phyloP scores from a whole-genome alignment of 768 basidiomycete species.

The Trametes elegans region DNA sequence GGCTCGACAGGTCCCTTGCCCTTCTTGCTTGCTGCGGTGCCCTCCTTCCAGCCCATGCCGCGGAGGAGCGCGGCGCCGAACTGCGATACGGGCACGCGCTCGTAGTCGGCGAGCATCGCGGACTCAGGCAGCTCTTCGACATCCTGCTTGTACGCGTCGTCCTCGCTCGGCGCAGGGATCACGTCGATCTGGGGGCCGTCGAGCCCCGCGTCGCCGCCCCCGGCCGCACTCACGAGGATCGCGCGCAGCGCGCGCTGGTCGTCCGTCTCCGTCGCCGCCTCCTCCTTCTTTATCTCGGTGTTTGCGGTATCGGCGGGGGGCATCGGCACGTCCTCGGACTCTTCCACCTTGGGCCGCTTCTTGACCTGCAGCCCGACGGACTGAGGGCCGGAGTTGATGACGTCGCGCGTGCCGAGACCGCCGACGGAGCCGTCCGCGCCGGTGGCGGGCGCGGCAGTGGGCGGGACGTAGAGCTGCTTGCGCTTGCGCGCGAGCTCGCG shows the following conservation, averaged over 20 bases:
- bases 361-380: constrained; percentile 62
- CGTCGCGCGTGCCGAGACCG: constrained; percentile 69
- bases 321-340: constrained; percentile 22
- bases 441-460: constrained; percentile 50
- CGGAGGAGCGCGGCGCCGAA: constrained; percentile 92
- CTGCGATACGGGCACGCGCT: constrained; percentile 84
- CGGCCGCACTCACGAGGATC: constrained; percentile 57
- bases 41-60: constrained; percentile 97
- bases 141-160: constrained; percentile 84
- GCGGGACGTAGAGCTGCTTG: constrained; percentile 64
- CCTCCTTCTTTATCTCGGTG: constrained; percentile 26
- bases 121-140: constrained; percentile 73
- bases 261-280: constrained; percentile 68
- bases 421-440: constrained; percentile 75
- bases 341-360: constrained; percentile 32
- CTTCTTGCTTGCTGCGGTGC: constrained; percentile 63
- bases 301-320: constrained; percentile 6
- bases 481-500: constrained; percentile 71
- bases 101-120: constrained; percentile 83
- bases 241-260: constrained; percentile 82
- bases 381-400: constrained; percentile 76
- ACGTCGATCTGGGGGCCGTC: constrained; percentile 47
- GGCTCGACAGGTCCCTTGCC: constrained; percentile 65
- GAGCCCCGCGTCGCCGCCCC: constrained; percentile 39
- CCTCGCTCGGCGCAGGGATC: constrained; percentile 61